Evolutionary conservation across 441 rosid genomes (phyloP).

Genomic region (Jatropha multifida): DNA sequence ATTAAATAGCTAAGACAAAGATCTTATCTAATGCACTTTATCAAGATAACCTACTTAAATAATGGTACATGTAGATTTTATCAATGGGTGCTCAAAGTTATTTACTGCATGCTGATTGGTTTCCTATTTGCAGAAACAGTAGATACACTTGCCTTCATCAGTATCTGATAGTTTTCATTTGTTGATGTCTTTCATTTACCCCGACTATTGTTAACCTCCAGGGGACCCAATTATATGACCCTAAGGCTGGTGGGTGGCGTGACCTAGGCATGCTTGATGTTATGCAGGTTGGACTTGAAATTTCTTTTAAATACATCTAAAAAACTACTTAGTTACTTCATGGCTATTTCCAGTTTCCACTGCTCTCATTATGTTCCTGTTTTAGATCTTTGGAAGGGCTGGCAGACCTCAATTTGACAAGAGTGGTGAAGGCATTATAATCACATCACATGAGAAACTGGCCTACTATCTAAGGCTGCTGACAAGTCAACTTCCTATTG

Average conservation of each 20-base stretch:
- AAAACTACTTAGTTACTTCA: not conserved
- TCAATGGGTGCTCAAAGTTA: no score
- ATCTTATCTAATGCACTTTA: no score
- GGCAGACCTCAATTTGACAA: conserved; percentile 99
- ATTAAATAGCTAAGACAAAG: no score
- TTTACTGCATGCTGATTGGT: conserved; percentile 3
- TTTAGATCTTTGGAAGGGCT: conserved; percentile 97
- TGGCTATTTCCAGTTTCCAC: conserved; percentile 1
- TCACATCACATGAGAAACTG: conserved; percentile 94
- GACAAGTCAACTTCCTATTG: conserved; percentile 97
- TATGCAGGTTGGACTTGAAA: conserved; percentile 74
- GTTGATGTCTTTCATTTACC: conserved; percentile 14
- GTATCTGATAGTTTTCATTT: conserved; percentile 10
- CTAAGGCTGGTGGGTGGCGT: conserved; percentile 99
- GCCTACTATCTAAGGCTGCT: conserved; percentile 89
- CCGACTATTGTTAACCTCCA: conserved; percentile 32
- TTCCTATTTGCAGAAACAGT: conserved; percentile 4
- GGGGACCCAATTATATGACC: conserved; percentile 98
- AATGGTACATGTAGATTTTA: no score
- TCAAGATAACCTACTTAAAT: no score
- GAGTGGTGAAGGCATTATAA: conserved; percentile 99
- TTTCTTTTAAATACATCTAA: conserved; percentile 16
- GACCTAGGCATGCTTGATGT: conserved; percentile 99
- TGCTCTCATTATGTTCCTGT: conserved; percentile 25
- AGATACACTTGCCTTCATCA: not conserved